Percentiles rank a stretch among this genome's conserved stretches.
phyloP scores from a whole-genome alignment of 2,329 filamentous ascomycete genomes.

The Dactylellina haptotyla region DNA sequence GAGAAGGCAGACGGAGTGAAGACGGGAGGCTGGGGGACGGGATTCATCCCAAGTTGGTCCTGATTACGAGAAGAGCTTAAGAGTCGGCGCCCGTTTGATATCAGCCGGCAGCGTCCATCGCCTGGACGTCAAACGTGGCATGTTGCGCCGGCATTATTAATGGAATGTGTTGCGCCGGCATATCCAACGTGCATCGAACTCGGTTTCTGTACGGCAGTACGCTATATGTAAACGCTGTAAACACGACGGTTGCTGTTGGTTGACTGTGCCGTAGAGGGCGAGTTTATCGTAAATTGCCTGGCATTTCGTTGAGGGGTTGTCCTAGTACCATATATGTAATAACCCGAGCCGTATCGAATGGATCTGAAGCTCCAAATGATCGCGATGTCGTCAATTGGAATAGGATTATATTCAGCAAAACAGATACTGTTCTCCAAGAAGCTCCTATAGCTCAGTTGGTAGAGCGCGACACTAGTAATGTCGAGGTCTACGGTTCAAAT shows the following conservation, averaged over 20 bases:
- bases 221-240: too few species aligned
- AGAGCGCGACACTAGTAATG: constrained; percentile 54
- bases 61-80: too few species aligned
- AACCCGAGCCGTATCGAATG: too few species aligned
- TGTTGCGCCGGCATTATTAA: too few species aligned
- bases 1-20: constrained; percentile 3
- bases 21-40: neutral
- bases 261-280: too few species aligned
- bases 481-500: constrained; percentile 52
- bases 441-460: constrained; percentile 53
- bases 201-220: too few species aligned
- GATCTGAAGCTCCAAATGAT: neutral
- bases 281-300: too few species aligned
- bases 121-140: constrained; percentile 51
- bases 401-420: neutral
- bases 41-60: neutral
- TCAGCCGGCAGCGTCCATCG: neutral
- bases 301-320: too few species aligned
- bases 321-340: too few species aligned
- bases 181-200: too few species aligned
- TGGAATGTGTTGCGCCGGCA: too few species aligned
- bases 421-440: neutral
- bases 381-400: neutral
- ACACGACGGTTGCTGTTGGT: too few species aligned
- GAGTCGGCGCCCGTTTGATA: neutral